Evolutionary conservation across 2,329 filamentous ascomycete genomes (phyloP), one percentile per base, ranked within the genome.

Genomic region (Nannizziopsis barbatae): DNA sequence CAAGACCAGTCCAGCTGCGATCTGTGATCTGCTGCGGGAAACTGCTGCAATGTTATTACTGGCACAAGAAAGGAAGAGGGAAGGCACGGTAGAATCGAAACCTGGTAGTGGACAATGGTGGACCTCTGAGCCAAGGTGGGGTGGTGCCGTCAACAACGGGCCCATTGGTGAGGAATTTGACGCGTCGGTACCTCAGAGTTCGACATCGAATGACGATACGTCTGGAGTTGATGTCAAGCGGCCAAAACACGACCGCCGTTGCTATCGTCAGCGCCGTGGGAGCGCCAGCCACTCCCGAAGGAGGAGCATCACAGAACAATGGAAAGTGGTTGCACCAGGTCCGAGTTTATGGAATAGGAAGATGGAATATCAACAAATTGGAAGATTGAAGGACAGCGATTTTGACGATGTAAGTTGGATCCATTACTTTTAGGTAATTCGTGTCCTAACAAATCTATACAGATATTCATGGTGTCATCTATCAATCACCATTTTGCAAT

Each of bases 401-500:
- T 75, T 68, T 63, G 75, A 78, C 53, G 72, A 79, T 65, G 77
- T 79, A 67, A 57, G 73, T 53, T 41, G 37, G 27, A 2, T 38
- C n/a, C 27, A 43, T 12, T 35, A 36, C 36, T 10, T 27, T 43
- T 9, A 15, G 31, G 14, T 17, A 11, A 50, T 52, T 37, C 32
- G 30, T 40, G 20, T 5, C 11, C 41, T 50, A 20, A 45, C 30
- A 27, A 32, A 32, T 12, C 20, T 27, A 12, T 9, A 38, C 56
- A 81, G 75, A 71, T 81, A 45, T 80, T 76, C 62, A 72, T 80
- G 69, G 57, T 81, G 42, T 80, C 77, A 10, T 75, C 75, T 18
- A 66, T 81, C 53, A 80, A 80, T 59, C 77, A 80, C 61, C 79
- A 82, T 55, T 68, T 81, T 52, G 72, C 74, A 49, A 71, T 82